Evolutionary conservation across 108 stramenopile genomes (phyloP).

Genomic region (Fistulifera solaris): DNA sequence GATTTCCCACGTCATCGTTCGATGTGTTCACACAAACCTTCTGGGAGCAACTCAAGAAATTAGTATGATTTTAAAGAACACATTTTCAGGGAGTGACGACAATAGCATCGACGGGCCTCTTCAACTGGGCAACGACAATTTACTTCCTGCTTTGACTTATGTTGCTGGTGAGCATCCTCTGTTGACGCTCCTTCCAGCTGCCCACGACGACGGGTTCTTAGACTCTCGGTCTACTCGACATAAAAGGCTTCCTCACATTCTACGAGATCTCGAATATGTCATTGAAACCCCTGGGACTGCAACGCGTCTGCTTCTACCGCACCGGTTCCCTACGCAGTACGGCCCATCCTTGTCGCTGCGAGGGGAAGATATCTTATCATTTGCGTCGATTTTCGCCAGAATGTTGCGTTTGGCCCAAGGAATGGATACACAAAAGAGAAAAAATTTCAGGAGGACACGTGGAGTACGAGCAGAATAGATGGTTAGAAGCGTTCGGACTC

Average conservation of each 20-base stretch:
- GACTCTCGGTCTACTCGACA: conserved; percentile 77
- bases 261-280: conserved; percentile 86
- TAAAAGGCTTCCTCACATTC: conserved; percentile 74
- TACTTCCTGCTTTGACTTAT: conserved; percentile 54
- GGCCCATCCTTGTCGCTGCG: conserved; percentile 26
- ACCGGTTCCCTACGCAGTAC: conserved; percentile 28
- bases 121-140: conserved; percentile 16
- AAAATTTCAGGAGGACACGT: conserved; percentile 81
- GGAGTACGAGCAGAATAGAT: conserved; percentile 77
- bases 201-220: conserved; percentile 80
- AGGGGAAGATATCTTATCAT: conserved; percentile 50
- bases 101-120: conserved; percentile 17
- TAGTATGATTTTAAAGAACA: conserved; percentile 45
- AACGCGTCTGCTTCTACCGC: conserved; percentile 48
- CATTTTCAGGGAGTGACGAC: conserved; percentile 26
- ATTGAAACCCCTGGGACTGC: conserved; percentile 85
- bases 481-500: conserved; percentile 77
- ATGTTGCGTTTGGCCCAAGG: conserved; percentile 73
- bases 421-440: conserved; percentile 81
- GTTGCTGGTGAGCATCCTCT: conserved; percentile 72
- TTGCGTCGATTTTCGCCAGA: conserved; percentile 64
- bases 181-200: conserved; percentile 60
- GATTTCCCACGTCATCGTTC: conserved; percentile 63
- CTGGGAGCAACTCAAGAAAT: conserved; percentile 78
- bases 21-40: conserved; percentile 80